Percentiles rank a stretch among this genome's conserved stretches.
Evolutionary conservation across 2,329 filamentous ascomycete species (phyloP).

Genomic region (Alternaria dauci): DNA sequence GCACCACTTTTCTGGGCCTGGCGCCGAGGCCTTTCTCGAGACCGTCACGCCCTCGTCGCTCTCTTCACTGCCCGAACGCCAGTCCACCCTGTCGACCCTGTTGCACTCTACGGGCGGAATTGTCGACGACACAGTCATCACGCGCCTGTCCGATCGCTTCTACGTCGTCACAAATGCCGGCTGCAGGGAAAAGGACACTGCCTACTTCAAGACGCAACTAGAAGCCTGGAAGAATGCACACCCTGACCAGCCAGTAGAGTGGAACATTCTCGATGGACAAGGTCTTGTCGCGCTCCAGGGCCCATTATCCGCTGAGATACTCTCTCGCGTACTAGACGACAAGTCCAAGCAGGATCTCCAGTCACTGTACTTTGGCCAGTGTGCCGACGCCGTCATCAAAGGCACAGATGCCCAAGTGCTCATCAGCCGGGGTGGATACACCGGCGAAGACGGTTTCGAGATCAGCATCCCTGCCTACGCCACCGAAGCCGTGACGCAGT

Average conservation of each 20-base stretch:
- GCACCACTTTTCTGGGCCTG: slow-evolving; percentile 82
- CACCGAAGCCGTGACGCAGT: slow-evolving; percentile 71
- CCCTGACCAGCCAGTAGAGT: slow-evolving; percentile 62
- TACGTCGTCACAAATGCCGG: slow-evolving; percentile 97
- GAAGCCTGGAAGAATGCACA: slow-evolving; percentile 55
- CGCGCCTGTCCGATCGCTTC: slow-evolving; percentile 71
- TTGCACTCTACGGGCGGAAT: slow-evolving; percentile 85
- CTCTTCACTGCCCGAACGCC: slow-evolving; percentile 68
- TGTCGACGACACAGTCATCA: slow-evolving; percentile 92
- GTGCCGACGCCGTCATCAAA: slow-evolving; percentile 70
- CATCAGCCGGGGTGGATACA: slow-evolving; percentile 91
- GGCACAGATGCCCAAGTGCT: slow-evolving; percentile 67
- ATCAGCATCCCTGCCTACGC: slow-evolving; percentile 79
- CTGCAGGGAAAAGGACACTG: slow-evolving; percentile 86
- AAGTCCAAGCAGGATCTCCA: slow-evolving; percentile 53
- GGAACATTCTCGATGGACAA: slow-evolving; percentile 74
- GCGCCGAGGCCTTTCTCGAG: slow-evolving; percentile 82
- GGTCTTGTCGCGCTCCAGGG: slow-evolving; percentile 92
- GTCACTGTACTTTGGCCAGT: slow-evolving; percentile 83
- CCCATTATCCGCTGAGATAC: slow-evolving; percentile 74
- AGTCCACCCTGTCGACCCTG: slow-evolving; percentile 84
- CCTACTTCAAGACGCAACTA: slow-evolving; percentile 77
- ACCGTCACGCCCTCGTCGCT: slow-evolving; percentile 81
- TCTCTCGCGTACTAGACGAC: slow-evolving; percentile 69
- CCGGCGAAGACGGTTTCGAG: slow-evolving; percentile 97